phyloP scores from a whole-genome alignment of 2,329 filamentous ascomycete genomes.

The Pyrenophora seminiperda region DNA sequence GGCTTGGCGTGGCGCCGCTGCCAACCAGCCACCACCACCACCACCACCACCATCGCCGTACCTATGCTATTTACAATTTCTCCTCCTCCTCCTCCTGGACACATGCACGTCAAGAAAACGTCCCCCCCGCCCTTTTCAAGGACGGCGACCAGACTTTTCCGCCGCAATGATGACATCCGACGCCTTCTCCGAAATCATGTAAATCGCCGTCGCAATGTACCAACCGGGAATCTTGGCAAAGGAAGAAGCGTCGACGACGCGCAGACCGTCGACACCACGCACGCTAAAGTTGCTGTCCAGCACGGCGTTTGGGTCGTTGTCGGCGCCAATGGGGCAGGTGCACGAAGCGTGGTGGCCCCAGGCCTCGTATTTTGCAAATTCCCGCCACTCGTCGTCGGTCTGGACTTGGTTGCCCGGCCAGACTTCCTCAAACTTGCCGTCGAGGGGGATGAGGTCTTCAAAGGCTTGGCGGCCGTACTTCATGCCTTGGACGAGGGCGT shows the following conservation, averaged over 20 bases:
- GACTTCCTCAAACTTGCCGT: conserved; percentile 53
- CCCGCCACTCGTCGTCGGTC: conserved; percentile 51
- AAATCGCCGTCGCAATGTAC: conserved; percentile 58
- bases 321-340: conserved; percentile 62
- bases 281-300: conserved; percentile 61
- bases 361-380: conserved; percentile 33
- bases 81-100: too few relatives aligned
- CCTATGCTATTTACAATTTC: too few relatives aligned
- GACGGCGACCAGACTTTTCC: conserved; percentile 7
- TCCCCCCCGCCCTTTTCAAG: too few relatives aligned
- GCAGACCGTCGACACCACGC: conserved; percentile 57
- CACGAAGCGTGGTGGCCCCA: conserved; percentile 62
- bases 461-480: conserved; percentile 55
- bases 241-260: conserved; percentile 52
- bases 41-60: too few relatives aligned
- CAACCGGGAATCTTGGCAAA: conserved; percentile 55
- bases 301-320: conserved; percentile 56
- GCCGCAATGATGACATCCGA: conserved; percentile 59
- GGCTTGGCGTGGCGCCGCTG: too few relatives aligned
- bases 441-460: conserved; percentile 49
- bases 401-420: conserved; percentile 55
- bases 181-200: conserved; percentile 66
- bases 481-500: conserved; percentile 62
- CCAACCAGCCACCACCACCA: too few relatives aligned
- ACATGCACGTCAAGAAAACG: too few relatives aligned